Conservation (phyloP, 2,329 filamentous ascomycete genomes). For the Xylaria polymorpha region DNA sequence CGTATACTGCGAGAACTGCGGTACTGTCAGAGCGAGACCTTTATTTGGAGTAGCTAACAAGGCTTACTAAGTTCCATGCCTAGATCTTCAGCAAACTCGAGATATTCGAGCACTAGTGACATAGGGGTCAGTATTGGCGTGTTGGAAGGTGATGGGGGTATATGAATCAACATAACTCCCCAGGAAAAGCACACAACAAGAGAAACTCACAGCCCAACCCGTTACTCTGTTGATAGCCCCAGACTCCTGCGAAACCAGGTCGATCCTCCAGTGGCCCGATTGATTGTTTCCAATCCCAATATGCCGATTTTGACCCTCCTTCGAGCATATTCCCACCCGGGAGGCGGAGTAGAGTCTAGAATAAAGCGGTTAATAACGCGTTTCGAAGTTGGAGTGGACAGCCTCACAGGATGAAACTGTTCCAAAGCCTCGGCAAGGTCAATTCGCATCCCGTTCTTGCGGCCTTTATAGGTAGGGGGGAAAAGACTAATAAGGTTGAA, state of each 20-base stretch:
- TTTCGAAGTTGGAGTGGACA: neutral
- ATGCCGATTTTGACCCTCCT: slow-evolving; percentile 56
- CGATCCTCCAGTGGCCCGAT: slow-evolving; percentile 65
- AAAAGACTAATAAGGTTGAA: slow-evolving; percentile 71
- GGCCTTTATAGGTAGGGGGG: slow-evolving; percentile 68
- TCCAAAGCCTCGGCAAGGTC: slow-evolving; percentile 66
- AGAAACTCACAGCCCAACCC: slow-evolving; percentile 61
- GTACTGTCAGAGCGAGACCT: slow-evolving; percentile 17
- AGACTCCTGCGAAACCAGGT: slow-evolving; percentile 66
- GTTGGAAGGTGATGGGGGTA: neutral
- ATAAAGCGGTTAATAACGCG: slow-evolving; percentile 13
- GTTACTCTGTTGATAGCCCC: slow-evolving; percentile 71
- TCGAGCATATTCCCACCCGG: slow-evolving; percentile 74
- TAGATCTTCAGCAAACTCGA: slow-evolving; percentile 70
- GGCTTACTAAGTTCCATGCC: slow-evolving; percentile 61
- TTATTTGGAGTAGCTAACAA: neutral
- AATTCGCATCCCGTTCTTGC: slow-evolving; percentile 67
- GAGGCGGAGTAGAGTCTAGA: slow-evolving; percentile 68
- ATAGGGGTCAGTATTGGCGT: neutral
- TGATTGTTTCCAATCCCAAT: slow-evolving; percentile 65
- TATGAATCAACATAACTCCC: neutral
- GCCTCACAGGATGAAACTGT: slow-evolving; percentile 60
- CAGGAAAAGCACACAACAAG: neutral
- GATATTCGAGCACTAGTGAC: slow-evolving; percentile 64
- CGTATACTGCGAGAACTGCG: slow-evolving; percentile 66